Evolutionary conservation across 2,329 filamentous ascomycete species (phyloP).

Genomic region (Arthrobotrys sinensis): DNA sequence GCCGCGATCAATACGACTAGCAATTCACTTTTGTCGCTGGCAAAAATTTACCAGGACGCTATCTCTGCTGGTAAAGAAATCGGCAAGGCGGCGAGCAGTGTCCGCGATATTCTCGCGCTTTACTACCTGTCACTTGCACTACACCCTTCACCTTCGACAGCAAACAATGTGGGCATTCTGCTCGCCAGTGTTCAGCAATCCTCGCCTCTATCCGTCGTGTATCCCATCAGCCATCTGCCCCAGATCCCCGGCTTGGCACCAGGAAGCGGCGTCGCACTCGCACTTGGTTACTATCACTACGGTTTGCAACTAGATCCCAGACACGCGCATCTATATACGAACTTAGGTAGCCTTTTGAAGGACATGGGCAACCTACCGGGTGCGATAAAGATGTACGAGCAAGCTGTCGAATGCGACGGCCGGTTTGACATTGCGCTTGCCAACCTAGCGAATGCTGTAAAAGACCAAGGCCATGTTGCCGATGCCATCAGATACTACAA

Average conservation of each 20-base stretch:
- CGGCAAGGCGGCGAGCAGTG: slow-evolving; percentile 78
- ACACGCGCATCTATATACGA: slow-evolving; percentile 97
- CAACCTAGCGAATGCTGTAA: slow-evolving; percentile 96
- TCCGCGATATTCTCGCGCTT: slow-evolving; percentile 91
- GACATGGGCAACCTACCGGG: slow-evolving; percentile 93
- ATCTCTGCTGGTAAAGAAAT: slow-evolving; percentile 81
- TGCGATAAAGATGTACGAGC: slow-evolving; percentile 97
- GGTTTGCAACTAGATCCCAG: slow-evolving; percentile 86
- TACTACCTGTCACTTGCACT: slow-evolving; percentile 96
- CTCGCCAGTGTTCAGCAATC: slow-evolving; percentile 92
- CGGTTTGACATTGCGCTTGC: slow-evolving; percentile 97
- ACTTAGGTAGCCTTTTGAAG: slow-evolving; percentile 93
- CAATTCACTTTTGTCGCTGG: slow-evolving; percentile 92
- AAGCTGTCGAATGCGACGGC: slow-evolving; percentile 91
- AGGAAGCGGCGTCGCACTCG: slow-evolving; percentile 88
- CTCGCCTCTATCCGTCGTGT: slow-evolving; percentile 66
- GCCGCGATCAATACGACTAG: slow-evolving; percentile 93
- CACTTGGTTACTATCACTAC: slow-evolving; percentile 95
- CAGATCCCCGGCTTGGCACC: slow-evolving; percentile 80
- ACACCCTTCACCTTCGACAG: slow-evolving; percentile 95
- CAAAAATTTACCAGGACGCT: slow-evolving; percentile 97
- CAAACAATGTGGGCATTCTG: slow-evolving; percentile 97
- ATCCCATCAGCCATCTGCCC: slow-evolving; percentile 70
- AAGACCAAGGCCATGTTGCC: slow-evolving; percentile 91
- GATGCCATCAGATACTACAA: slow-evolving; percentile 95